A percentile compares a stretch with the other conserved stretches of the same genome.
Conservation (phyloP, 176 grass and related monocot species). For the Bolboschoenus planiculmis region DNA sequence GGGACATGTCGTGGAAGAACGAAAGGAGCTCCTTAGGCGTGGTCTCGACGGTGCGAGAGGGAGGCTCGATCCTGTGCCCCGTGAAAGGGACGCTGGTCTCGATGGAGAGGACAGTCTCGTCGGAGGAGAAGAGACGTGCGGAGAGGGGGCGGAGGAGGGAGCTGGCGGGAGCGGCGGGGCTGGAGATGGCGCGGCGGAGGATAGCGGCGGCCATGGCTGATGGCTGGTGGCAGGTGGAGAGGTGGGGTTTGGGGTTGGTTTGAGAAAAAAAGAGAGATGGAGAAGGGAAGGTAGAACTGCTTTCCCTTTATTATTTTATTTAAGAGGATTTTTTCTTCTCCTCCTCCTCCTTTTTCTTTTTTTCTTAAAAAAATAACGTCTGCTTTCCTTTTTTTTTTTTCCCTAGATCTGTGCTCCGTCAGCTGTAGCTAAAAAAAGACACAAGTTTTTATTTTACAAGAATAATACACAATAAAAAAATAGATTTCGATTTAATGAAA, state of each 20-base stretch:
- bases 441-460: too few relatives aligned
- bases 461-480: too few relatives aligned
- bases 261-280: not conserved
- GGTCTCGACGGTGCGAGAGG: constrained; percentile 27
- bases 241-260: not conserved
- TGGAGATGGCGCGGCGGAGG: constrained; percentile 36
- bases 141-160: constrained; percentile 44
- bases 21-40: constrained; percentile 31
- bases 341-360: not conserved
- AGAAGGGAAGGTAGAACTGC: not conserved
- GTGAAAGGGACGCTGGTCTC: constrained; percentile 65
- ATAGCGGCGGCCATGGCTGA: constrained; percentile 35
- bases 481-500: too few relatives aligned
- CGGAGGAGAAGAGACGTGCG: constrained; percentile 17
- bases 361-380: not conserved
- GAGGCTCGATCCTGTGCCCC: constrained; percentile 45
- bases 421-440: not conserved
- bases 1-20: constrained; percentile 60
- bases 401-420: not conserved
- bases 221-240: not conserved
- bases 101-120: constrained; percentile 34
- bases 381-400: not conserved
- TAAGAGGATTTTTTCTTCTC: not conserved
- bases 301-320: not conserved
- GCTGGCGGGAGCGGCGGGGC: not conserved